phyloP scores from a whole-genome alignment of 2,329 filamentous ascomycete species.

The Diaporthe vexans region DNA sequence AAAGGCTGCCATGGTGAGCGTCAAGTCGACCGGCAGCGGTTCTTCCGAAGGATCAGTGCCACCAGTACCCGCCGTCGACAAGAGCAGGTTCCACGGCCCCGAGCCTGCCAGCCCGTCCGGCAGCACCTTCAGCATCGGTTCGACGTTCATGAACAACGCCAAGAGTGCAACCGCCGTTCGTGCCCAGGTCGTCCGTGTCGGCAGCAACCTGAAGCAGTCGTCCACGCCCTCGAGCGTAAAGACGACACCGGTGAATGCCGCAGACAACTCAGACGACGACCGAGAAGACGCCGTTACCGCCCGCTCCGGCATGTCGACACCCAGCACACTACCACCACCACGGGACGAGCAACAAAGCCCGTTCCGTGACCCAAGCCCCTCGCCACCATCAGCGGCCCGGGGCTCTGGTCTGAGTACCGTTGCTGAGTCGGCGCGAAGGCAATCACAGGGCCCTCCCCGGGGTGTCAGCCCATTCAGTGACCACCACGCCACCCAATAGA shows the following conservation, averaged over 20 bases:
- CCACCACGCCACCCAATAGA: slow-evolving; percentile 68
- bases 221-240: slow-evolving; percentile 42
- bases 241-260: slow-evolving; percentile 46
- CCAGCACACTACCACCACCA: slow-evolving; percentile 64
- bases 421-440: slow-evolving; percentile 63
- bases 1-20: slow-evolving; percentile 93
- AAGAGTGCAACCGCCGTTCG: slow-evolving; percentile 69
- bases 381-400: slow-evolving; percentile 52
- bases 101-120: slow-evolving; percentile 66
- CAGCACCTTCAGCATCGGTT: slow-evolving; percentile 76
- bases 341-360: slow-evolving; percentile 68
- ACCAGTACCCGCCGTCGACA: slow-evolving; percentile 81
- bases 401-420: slow-evolving; percentile 67
- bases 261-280: slow-evolving; percentile 46
- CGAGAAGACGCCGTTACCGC: slow-evolving; percentile 33
- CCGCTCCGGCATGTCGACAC: slow-evolving; percentile 51
- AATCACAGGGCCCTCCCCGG: slow-evolving; percentile 52
- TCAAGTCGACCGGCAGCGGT: slow-evolving; percentile 77
- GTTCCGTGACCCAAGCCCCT: slow-evolving; percentile 73
- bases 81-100: slow-evolving; percentile 66
- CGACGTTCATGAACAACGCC: slow-evolving; percentile 76
- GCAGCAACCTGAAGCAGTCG: slow-evolving; percentile 63
- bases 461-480: slow-evolving; percentile 69
- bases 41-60: slow-evolving; percentile 68
- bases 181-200: slow-evolving; percentile 72